Evolutionary conservation across 306 rosid species (phyloP).

Genomic region (Biancaea sappan): DNA sequence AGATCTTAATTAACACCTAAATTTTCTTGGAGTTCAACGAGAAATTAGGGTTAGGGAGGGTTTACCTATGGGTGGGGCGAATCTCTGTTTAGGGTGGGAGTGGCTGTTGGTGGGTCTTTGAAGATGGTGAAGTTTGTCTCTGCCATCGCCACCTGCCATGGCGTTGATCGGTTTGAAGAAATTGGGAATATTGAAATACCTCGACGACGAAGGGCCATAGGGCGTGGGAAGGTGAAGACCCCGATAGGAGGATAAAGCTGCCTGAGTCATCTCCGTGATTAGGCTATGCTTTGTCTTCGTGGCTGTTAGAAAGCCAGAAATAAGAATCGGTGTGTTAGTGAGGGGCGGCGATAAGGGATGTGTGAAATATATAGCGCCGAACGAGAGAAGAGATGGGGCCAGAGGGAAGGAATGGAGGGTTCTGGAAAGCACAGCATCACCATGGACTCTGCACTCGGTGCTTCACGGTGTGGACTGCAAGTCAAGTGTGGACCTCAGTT

Average conservation of each 20-base stretch:
- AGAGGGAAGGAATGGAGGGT: not conserved
- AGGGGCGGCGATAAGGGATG: not conserved
- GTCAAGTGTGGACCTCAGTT: constrained; percentile 3
- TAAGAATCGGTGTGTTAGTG: not conserved
- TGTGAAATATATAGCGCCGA: constrained; percentile 1
- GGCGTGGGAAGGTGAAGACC: constrained; percentile 18
- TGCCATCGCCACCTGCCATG: constrained; percentile 46
- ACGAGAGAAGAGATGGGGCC: not conserved
- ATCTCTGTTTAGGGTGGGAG: constrained; percentile 45
- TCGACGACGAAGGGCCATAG: not conserved
- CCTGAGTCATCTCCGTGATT: constrained; percentile 34
- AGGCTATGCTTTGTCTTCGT: not conserved
- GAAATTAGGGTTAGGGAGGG: not conserved
- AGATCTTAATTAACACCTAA: too few relatives aligned
- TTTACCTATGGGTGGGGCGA: constrained; percentile 59
- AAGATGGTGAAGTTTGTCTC: constrained; percentile 56
- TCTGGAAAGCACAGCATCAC: constrained; percentile 37
- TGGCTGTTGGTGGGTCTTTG: constrained; percentile 42
- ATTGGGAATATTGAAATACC: not conserved
- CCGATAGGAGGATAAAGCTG: constrained; percentile 32
- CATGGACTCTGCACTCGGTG: too few relatives aligned
- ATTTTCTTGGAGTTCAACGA: not conserved
- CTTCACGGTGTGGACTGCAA: too few relatives aligned
- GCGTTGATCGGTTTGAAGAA: constrained; percentile 43
- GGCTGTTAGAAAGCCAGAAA: not conserved